phyloP scores from a whole-genome alignment of 805 yeast species.

The Nakazawaea ambrosiae region DNA sequence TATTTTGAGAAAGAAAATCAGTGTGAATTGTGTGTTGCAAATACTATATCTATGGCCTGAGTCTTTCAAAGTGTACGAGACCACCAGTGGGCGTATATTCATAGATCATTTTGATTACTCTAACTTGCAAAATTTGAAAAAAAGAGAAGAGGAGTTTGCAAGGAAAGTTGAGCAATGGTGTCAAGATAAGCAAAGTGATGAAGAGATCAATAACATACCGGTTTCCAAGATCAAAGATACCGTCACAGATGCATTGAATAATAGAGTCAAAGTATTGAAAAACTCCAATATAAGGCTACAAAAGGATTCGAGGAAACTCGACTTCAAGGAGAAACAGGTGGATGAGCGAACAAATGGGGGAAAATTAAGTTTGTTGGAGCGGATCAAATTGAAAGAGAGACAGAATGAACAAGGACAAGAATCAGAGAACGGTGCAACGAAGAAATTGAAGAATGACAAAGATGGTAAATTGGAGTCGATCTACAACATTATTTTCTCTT shows the following conservation, averaged over 20 bases:
- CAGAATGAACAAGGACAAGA: conserved; percentile 1
- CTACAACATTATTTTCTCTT: conserved; percentile 18
- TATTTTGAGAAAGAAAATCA: not conserved
- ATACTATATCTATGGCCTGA: conserved; percentile 7
- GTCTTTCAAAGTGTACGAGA: conserved; percentile 5
- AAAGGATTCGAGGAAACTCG: conserved; percentile 30
- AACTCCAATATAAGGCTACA: conserved; percentile 13
- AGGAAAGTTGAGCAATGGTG: not conserved
- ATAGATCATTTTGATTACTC: conserved; percentile 1
- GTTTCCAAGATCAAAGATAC: conserved; percentile 2
- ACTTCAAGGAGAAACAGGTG: conserved; percentile 25
- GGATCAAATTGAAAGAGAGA: conserved; percentile 31
- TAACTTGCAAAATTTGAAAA: conserved; percentile 1
- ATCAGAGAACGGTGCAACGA: not conserved
- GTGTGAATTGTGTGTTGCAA: conserved; percentile 4
- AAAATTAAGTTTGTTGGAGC: conserved; percentile 26
- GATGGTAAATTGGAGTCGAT: conserved; percentile 16
- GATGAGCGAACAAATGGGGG: conserved; percentile 8
- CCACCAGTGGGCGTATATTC: conserved; percentile 7
- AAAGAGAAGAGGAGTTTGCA: conserved; percentile 2
- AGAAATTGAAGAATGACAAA: conserved; percentile 9
- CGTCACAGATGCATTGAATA: conserved; percentile 3
- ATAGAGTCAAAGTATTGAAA: conserved; percentile 1
- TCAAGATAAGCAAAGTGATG: not conserved
- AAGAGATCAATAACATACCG: conserved; percentile 1